Base-by-base conservation (phyloP, 139 green algal genomes). In the Chlamydomonas schloesseri region DNA sequence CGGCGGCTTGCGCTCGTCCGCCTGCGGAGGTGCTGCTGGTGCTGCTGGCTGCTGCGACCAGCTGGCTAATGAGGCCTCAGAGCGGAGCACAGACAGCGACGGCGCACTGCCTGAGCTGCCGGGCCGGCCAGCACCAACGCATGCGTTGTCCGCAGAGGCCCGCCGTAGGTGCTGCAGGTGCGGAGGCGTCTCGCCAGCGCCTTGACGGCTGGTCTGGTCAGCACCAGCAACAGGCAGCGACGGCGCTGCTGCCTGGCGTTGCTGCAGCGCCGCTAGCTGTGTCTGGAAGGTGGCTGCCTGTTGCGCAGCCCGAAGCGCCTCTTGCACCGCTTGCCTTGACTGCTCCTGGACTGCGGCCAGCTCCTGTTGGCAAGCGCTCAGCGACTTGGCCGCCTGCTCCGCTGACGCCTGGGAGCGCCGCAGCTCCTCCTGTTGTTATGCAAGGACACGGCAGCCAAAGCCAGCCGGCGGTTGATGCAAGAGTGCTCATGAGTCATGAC, bases 371-470 rank as follows among this genome's bases (percentile, higher is more conserved):
- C 42, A 84, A 13, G 62, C 29, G 21, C 46, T n/a, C 64, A 84
- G 78, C 29, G 74, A 65, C 3, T 64, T 1, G 0, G 64, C 18
- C 2, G 65, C 78, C 21, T 55, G 78, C 11, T n/a, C 65, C 9
- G 65, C 64, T 1, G n/a, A 46, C 13, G 67, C 46, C 42, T 75
- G 47, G 17, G 47, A 8, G 28, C 68, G 79, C 47, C 69, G 24
- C 31, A 53, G 31, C 67, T 85, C 79, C 31, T 34, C 79, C 79
- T 85, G 79, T 6, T n/a, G n/a, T n/a, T n/a, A n/a, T n/a, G n/a
- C n/a, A n/a, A n/a, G n/a, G n/a, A n/a, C n/a, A n/a, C n/a, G n/a
- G n/a, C n/a, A n/a, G n/a, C n/a, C n/a, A n/a, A n/a, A n/a, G n/a
- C n/a, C n/a, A n/a, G n/a, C n/a, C n/a, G n/a, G n/a, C n/a, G n/a